phyloP scores from a whole-genome alignment of 345 rosid species.

The Sapria himalayana region DNA sequence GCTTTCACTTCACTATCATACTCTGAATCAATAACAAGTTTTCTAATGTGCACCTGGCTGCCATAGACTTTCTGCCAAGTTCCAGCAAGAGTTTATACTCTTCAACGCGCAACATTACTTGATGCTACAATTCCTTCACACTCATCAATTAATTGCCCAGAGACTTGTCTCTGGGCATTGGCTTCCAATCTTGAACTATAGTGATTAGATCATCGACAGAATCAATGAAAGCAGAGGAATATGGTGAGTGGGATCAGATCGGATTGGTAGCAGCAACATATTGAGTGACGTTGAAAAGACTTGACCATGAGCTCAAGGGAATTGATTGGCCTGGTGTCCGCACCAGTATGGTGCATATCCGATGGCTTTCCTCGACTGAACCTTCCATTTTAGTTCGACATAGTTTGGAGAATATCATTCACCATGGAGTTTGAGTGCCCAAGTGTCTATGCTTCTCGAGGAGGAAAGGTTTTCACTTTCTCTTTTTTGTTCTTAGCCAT shows the following conservation, averaged over 20 bases:
- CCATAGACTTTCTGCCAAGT: conserved; percentile 45
- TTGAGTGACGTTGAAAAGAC: conserved; percentile 38
- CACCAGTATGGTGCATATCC: conserved; percentile 21
- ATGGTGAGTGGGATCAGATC: conserved; percentile 70
- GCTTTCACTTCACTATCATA: conserved; percentile 23
- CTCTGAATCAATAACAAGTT: conserved; percentile 22
- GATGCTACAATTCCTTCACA: conserved; percentile 64
- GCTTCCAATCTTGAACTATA: conserved; percentile 27
- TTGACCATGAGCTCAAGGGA: conserved; percentile 30
- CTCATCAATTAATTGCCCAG: conserved; percentile 31
- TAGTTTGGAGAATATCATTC: conserved; percentile 77
- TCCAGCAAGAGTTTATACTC: conserved; percentile 58
- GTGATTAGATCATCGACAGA: conserved; percentile 44
- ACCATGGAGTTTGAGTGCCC: conserved; percentile 73
- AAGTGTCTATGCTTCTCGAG: conserved; percentile 75
- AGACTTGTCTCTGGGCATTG: conserved; percentile 28
- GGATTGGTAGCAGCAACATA: conserved; percentile 41
- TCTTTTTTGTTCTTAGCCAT: conserved; percentile 60
- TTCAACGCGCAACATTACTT: conserved; percentile 61
- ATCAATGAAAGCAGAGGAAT: conserved; percentile 57
- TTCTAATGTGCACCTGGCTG: conserved; percentile 13
- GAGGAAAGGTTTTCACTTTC: conserved; percentile 64
- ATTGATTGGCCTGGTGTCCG: conserved; percentile 18
- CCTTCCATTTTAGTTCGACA: conserved; percentile 73
- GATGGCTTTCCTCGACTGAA: conserved; percentile 67